These are phyloP conservation scores for Gastrodia elata DNA, from an alignment of 106 monocot species.

Conservation along the genomic window DNA sequence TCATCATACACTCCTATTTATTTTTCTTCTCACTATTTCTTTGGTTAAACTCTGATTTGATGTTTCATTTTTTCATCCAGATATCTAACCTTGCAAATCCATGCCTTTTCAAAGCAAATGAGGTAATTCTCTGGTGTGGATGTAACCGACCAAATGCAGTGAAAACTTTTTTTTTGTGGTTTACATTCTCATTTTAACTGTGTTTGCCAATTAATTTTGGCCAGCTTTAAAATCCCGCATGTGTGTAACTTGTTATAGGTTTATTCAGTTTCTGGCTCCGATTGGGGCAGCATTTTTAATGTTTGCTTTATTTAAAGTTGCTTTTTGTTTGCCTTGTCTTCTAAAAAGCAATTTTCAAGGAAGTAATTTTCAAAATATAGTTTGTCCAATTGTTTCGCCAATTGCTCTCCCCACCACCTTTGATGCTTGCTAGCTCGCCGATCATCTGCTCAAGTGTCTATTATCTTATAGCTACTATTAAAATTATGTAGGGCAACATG, in stretches of 20 bases:
- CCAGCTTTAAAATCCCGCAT: not conserved
- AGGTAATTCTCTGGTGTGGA: conserved; percentile 45
- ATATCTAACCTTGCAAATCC: conserved; percentile 89
- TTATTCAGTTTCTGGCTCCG: not conserved
- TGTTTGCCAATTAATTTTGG: not conserved
- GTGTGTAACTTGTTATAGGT: not conserved
- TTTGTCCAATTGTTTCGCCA: too few species aligned
- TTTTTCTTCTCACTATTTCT: not conserved
- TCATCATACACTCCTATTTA: not conserved
- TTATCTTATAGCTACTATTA: too few species aligned
- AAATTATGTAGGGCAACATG: too few species aligned
- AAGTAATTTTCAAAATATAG: too few species aligned
- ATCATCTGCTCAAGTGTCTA: too few species aligned
- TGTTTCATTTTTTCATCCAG: conserved; percentile 31
- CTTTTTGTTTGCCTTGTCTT: too few species aligned
- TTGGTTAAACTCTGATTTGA: not conserved
- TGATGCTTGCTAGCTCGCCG: too few species aligned
- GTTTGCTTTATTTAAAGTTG: too few species aligned
- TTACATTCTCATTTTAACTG: not conserved
- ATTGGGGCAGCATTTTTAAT: too few species aligned
- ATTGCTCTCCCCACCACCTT: too few species aligned
- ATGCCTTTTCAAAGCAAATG: conserved; percentile 61
- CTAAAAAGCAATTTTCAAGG: too few species aligned
- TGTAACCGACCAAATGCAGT: not conserved
- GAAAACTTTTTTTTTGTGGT: not conserved